Conservation (phyloP, 805 yeast genomes). For the Yamadazyma takamatsuzukensis region DNA sequence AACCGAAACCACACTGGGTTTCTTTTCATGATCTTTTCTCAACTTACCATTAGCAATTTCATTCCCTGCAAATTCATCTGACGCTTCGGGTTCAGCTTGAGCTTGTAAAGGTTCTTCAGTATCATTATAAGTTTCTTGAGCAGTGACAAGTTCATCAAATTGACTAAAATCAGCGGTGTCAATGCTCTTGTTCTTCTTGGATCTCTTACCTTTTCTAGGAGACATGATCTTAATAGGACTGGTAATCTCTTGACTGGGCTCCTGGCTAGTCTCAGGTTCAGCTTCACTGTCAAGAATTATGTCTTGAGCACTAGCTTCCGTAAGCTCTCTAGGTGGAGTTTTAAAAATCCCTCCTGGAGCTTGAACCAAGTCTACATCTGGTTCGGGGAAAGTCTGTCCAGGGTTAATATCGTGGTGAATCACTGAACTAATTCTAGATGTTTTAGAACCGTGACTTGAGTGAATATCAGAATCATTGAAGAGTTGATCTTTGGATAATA, state of each 20-base stretch:
- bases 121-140: conserved; percentile 2
- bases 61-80: conserved; percentile 11
- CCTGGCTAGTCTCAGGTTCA: too few species aligned
- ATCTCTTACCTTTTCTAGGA: too few species aligned
- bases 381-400: conserved; percentile 26
- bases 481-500: conserved; percentile 25
- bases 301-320: not conserved
- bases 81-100: not conserved
- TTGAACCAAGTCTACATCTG: conserved; percentile 26
- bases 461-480: conserved; percentile 22
- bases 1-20: conserved; percentile 30
- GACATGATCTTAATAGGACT: conserved; percentile 41
- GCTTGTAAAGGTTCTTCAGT: not conserved
- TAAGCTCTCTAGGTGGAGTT: conserved; percentile 21
- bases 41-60: conserved; percentile 22
- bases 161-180: too few species aligned
- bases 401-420: conserved; percentile 10
- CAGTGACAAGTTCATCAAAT: too few species aligned
- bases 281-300: not conserved
- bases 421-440: conserved; percentile 8
- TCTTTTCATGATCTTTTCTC: conserved; percentile 15
- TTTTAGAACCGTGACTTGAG: conserved; percentile 4
- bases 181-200: too few species aligned
- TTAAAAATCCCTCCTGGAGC: conserved; percentile 21
- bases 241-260: too few species aligned